Percentiles rank a stretch among this genome's conserved stretches.
Evolutionary conservation across 768 basidiomycete genomes (phyloP).

Genomic region (Sarcomyxa edulis): DNA sequence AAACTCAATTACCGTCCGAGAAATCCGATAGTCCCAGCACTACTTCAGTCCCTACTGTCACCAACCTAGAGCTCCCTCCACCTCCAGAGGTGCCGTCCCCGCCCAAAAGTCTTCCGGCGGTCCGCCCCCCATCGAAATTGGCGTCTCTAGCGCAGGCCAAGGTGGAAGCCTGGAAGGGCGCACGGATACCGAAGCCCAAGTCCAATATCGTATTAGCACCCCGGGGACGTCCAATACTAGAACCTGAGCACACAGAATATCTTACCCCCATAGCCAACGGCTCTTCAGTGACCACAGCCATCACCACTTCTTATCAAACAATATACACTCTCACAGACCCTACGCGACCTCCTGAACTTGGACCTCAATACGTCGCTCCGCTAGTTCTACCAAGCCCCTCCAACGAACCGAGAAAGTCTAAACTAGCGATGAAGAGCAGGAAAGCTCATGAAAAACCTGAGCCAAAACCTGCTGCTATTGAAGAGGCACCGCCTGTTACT

Average conservation of each 20-base stretch:
- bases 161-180: slow-evolving; percentile 36
- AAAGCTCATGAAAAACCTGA: slow-evolving; percentile 45
- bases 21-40: slow-evolving; percentile 1
- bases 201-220: not conserved
- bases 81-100: slow-evolving; percentile 4
- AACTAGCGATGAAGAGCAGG: slow-evolving; percentile 72
- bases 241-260: slow-evolving; percentile 58
- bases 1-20: slow-evolving; percentile 10
- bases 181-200: slow-evolving; percentile 38
- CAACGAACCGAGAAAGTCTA: slow-evolving; percentile 50
- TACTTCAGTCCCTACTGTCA: no score
- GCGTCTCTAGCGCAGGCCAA: slow-evolving; percentile 68
- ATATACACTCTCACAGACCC: slow-evolving; percentile 59
- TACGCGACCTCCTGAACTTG: slow-evolving; percentile 30
- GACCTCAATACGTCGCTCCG: slow-evolving; percentile 33
- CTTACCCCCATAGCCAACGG: slow-evolving; percentile 80
- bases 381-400: slow-evolving; percentile 15
- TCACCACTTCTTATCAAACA: slow-evolving; percentile 77
- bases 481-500: slow-evolving; percentile 27
- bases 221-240: slow-evolving; percentile 21
- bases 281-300: slow-evolving; percentile 76
- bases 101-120: slow-evolving; percentile 2
- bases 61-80: no score
- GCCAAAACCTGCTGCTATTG: slow-evolving; percentile 24
- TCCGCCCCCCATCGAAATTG: slow-evolving; percentile 62